Base-by-base conservation (phyloP, 495 filamentous ascomycete genomes). In the Trypethelium eluteriae region DNA sequence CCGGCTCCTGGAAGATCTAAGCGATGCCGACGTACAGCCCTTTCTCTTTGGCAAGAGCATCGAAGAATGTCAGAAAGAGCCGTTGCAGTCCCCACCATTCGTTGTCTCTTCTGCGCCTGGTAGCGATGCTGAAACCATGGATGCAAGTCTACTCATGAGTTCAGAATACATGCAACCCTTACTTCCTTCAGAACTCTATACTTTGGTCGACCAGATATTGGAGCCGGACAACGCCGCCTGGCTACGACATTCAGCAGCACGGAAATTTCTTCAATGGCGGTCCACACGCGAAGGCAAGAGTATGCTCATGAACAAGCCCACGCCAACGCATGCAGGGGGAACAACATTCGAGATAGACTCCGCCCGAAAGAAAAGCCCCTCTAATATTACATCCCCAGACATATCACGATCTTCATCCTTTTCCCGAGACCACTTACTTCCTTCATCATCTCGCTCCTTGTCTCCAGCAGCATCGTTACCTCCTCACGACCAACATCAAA, bases 71-170 rank as follows among this genome's bases (percentile, higher is more conserved):
- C 16, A 72, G 63, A 70, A 32, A 53, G 67, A 68, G 70, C 64
- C 16, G 49, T 70, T 3, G 39, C 68, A 25, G 46, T 70, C 25
- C 10, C 64, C 10, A 2, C 70, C 91, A 7, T 96, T 89, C 74
- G 87, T 92, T 7, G 83, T 96, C 49, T 98, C 95, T 34, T 95
- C 90, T 25, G 85, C 84, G 12, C 82, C 86, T 46, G 85, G 84
- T 11, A 84, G 84, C 62, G 92, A 99, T 74, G 79, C 87, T 62
- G 92, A 96, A 34, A 88, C 82, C 57, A 96, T 99, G 91, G 94
- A 99, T 72, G 94, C 94, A 38, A 95, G 90, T 71, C 84, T 94
- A 0, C 81, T 99, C 14, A 99, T 99, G 94, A 91, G 86, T 59
- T 87, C 95, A 2, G 89, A 93, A 70, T 99, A 99, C 74, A 81